phyloP scores from a whole-genome alignment of 1,284 basidiomycete species.

The Inonotus hispidus region DNA sequence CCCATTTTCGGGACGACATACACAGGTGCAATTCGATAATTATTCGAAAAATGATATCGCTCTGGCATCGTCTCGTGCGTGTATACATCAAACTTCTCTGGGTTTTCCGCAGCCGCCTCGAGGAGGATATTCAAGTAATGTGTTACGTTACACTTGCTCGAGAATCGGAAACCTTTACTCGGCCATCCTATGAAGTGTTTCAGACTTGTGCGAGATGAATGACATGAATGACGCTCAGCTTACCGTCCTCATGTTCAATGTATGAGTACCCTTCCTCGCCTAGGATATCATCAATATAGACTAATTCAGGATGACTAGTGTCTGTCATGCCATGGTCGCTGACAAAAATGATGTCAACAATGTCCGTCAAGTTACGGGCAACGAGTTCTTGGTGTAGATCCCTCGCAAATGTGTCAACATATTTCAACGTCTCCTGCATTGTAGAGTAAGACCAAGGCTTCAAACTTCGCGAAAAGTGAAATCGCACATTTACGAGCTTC shows the following conservation, averaged over 20 bases:
- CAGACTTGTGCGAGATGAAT: background rate
- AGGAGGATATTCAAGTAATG: slow-evolving; percentile 51
- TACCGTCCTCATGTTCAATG: slow-evolving; percentile 72
- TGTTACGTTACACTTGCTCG: slow-evolving; percentile 47
- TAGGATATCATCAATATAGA: slow-evolving; percentile 84
- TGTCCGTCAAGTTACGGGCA: slow-evolving; percentile 70
- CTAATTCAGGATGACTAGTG: slow-evolving; percentile 67
- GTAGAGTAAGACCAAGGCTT: background rate
- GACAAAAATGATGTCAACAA: slow-evolving; percentile 87
- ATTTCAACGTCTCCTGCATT: slow-evolving; percentile 54
- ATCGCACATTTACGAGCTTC: slow-evolving; percentile 59
- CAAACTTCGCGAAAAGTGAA: background rate
- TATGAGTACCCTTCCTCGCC: slow-evolving; percentile 55
- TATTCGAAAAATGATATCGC: slow-evolving; percentile 69
- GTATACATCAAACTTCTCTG: slow-evolving; percentile 72
- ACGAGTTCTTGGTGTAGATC: slow-evolving; percentile 58
- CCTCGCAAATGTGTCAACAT: slow-evolving; percentile 74
- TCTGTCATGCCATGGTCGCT: slow-evolving; percentile 93
- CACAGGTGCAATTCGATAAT: slow-evolving; percentile 79
- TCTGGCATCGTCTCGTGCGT: slow-evolving; percentile 78
- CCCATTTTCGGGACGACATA: slow-evolving; percentile 79
- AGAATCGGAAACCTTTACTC: slow-evolving; percentile 76
- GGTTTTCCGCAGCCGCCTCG: slow-evolving; percentile 41
- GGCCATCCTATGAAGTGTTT: slow-evolving; percentile 60
- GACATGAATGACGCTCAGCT: slow-evolving; percentile 13